phyloP scores from a whole-genome alignment of 2,329 filamentous ascomycete genomes.

The Paecilomyces niveus region DNA sequence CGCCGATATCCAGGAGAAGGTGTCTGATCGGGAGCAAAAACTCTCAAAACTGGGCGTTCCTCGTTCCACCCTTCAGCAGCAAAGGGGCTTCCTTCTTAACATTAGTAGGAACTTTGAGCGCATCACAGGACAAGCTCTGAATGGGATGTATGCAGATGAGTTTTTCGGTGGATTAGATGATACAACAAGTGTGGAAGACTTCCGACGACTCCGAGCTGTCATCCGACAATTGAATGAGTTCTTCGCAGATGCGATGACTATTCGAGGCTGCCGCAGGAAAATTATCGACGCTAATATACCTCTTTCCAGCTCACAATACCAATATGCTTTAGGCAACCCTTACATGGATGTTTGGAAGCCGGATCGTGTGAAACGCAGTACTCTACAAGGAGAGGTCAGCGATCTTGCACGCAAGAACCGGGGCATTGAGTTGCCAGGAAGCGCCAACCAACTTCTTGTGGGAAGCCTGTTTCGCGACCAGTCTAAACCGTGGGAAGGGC shows the following conservation, averaged over 20 bases:
- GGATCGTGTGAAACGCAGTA: not conserved
- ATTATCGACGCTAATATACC: not conserved
- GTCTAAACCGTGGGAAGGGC: not conserved
- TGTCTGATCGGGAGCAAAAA: not conserved
- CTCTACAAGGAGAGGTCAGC: not conserved
- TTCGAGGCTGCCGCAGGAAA: not conserved
- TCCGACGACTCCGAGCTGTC: slow-evolving; percentile 10
- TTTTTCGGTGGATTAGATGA: slow-evolving; percentile 29
- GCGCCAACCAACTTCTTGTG: not conserved
- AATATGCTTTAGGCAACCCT: not conserved
- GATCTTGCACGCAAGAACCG: not conserved
- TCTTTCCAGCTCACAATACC: not conserved
- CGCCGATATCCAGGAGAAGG: not conserved
- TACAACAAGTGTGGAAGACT: slow-evolving; percentile 9
- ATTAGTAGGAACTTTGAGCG: slow-evolving; percentile 32
- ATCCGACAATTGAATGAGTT: not conserved
- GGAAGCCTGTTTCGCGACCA: not conserved
- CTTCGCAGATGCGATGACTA: not conserved
- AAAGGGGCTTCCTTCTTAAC: slow-evolving; percentile 9
- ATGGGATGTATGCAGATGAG: slow-evolving; percentile 33
- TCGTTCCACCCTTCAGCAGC: not conserved
- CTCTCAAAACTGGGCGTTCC: not conserved
- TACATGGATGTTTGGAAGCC: not conserved
- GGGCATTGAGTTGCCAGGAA: not conserved
- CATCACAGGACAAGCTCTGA: slow-evolving; percentile 32